Evolutionary conservation across 2,329 filamentous ascomycete genomes (phyloP), one percentile per base, ranked within the genome.

Genomic region (Ustulina deusta): DNA sequence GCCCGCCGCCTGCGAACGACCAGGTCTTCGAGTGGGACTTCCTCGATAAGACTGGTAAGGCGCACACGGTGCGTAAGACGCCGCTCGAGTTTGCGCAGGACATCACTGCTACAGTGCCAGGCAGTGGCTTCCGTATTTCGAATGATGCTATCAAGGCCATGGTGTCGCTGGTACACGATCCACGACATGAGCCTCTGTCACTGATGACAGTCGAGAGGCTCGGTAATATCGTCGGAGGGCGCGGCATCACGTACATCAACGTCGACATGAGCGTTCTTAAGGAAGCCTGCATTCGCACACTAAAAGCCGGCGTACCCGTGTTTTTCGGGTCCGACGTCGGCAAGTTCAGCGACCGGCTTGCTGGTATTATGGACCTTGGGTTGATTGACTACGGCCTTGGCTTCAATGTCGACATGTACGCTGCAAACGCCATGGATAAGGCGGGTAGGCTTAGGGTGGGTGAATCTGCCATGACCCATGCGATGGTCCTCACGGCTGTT

Each of bases 291-390:
- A 88, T 97, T 56, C 84, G 87, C 34, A 96, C 94, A 92, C 87
- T 97, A 56, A 87, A 89, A 75, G 89, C 90, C 11, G 93, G 93
- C 1, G 81, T 93, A 5, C 93, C 94, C 10, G 87, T 97, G 58
- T 97, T 97, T 85, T 97, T 97, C 77, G 94, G 94, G 64, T 91
- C 88, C 58, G 94, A 97, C 74, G 93, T 97, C 0, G 93, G 93
- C 69, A 92, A 97, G 78, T 94, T 91, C 79, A 91, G 88, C 63
- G 90, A 94, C 76, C 83, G 81, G 0, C 74, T 74, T 1, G 84
- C 85, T 2, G 93, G 93, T 17, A 89, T 97, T 76, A 94, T 97
- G 92, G 93, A 97, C 78, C 85, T 90, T 0, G 85, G 86, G 1
- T 83, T 97, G 4, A 88, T 91, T 74, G 90, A 96, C 79, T 96